These are phyloP conservation scores for Smallanthus sonchifolius DNA, from an alignment of 129 eudicot genomes.

Conservation along the genomic window DNA sequence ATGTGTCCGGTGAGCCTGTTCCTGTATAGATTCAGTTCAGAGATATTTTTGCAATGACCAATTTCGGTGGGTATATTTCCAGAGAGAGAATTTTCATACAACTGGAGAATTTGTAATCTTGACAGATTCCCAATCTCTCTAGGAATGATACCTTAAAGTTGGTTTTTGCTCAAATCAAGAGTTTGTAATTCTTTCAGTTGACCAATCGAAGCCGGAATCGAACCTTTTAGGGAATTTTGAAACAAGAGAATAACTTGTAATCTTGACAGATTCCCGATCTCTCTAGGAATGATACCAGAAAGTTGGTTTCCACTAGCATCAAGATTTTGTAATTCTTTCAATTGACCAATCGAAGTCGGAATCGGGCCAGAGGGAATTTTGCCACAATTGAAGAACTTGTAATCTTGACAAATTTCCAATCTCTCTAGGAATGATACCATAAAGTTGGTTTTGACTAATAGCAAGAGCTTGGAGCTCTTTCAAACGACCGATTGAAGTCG, in stretches of 20 bases:
- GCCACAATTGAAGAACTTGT: conserved; percentile 44
- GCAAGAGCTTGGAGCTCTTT: conserved; percentile 27
- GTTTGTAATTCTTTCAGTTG: neutral
- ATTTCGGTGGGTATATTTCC: conserved; percentile 62
- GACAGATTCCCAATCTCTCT: conserved; percentile 56
- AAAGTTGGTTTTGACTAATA: conserved; percentile 4
- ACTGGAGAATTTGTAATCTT: conserved; percentile 40
- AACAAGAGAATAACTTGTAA: no score
- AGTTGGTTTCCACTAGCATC: no score
- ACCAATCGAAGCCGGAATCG: neutral
- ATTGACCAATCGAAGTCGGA: no score
- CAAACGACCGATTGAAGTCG: no score
- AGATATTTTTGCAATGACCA: conserved; percentile 50
- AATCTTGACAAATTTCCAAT: conserved; percentile 51
- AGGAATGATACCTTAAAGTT: conserved; percentile 52
- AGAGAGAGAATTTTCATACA: conserved; percentile 42
- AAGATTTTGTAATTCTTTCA: no score
- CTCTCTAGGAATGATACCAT: conserved; percentile 50
- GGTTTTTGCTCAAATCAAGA: conserved; percentile 2
- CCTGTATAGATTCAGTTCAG: conserved; percentile 36
- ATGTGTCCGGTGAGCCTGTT: conserved; percentile 56
- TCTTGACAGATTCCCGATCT: no score
- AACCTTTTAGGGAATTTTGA: no score
- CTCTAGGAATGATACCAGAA: no score
- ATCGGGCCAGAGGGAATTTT: conserved; percentile 52